Conservation (phyloP, 495 filamentous ascomycete species). For the Penicillium egyptiacum region DNA sequence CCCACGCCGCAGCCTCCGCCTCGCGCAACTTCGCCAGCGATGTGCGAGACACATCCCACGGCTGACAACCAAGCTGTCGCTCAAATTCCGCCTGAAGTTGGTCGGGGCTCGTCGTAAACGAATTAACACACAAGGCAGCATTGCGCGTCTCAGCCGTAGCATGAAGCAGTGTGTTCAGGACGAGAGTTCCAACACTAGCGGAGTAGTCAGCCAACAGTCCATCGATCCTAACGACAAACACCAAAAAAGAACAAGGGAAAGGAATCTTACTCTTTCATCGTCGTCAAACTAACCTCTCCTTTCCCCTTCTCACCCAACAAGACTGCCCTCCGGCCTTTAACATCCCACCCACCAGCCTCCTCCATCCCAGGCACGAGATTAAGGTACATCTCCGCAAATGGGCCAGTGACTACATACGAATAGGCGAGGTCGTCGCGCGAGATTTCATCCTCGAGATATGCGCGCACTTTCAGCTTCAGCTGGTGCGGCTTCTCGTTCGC, state of each 20-base stretch:
- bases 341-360: slow-evolving; percentile 55
- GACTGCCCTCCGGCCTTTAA: slow-evolving; percentile 54
- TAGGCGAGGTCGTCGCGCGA: slow-evolving; percentile 48
- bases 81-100: slow-evolving; percentile 65
- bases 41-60: slow-evolving; percentile 53
- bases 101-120: slow-evolving; percentile 63
- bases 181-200: slow-evolving; percentile 62
- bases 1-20: slow-evolving; percentile 58
- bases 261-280: slow-evolving; percentile 61
- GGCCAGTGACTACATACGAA: slow-evolving; percentile 67
- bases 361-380: slow-evolving; percentile 29
- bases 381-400: slow-evolving; percentile 67
- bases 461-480: slow-evolving; percentile 64
- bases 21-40: slow-evolving; percentile 50
- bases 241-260: slow-evolving; percentile 13
- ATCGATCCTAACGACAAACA: slow-evolving; percentile 3
- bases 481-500: slow-evolving; percentile 66
- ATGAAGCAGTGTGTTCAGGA: slow-evolving; percentile 57
- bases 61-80: slow-evolving; percentile 56
- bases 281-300: slow-evolving; percentile 61
- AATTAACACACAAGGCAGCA: slow-evolving; percentile 65
- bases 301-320: slow-evolving; percentile 55
- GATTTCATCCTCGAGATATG: slow-evolving; percentile 52
- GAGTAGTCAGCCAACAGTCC: slow-evolving; percentile 9
- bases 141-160: slow-evolving; percentile 49